These are phyloP conservation scores for Ambrosiella cleistominuta DNA, from an alignment of 2,329 filamentous ascomycete species.

Conservation along the genomic window DNA sequence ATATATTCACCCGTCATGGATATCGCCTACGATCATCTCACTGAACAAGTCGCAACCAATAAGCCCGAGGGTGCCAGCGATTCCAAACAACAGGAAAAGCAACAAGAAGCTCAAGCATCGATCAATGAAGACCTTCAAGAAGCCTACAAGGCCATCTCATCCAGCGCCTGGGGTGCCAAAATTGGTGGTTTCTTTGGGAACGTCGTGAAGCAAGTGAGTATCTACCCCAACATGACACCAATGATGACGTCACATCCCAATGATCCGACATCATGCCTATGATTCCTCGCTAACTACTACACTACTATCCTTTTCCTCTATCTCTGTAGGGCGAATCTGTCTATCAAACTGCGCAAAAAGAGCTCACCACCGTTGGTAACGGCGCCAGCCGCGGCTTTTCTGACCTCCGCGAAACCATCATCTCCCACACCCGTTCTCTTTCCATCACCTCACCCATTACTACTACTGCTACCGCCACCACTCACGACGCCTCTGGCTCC, in stretches of 20 bases:
- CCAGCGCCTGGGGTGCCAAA: conserved; percentile 75
- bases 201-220: conserved; percentile 73
- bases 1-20: conserved; percentile 45
- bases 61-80: conserved; percentile 24
- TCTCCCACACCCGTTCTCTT: conserved; percentile 56
- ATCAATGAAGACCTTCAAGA: conserved; percentile 84
- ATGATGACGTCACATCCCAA: background rate
- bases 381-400: conserved; percentile 71
- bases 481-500: conserved; percentile 18
- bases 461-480: conserved; percentile 8
- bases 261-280: background rate
- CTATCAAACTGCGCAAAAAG: conserved; percentile 73
- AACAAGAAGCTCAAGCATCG: conserved; percentile 28
- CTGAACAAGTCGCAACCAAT: conserved; percentile 57
- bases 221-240: background rate
- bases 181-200: conserved; percentile 79
- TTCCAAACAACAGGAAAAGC: conserved; percentile 16
- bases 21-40: conserved; percentile 91
- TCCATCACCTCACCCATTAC: conserved; percentile 36
- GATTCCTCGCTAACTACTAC: background rate
- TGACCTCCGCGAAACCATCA: conserved; percentile 48
- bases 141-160: conserved; percentile 83
- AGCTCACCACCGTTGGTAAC: conserved; percentile 60
- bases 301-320: background rate
- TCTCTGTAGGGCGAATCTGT: conserved; percentile 50